These are phyloP conservation scores for Hordeum vulgare DNA, from an alignment of 176 grass and related monocot species.

Conservation along the genomic window DNA sequence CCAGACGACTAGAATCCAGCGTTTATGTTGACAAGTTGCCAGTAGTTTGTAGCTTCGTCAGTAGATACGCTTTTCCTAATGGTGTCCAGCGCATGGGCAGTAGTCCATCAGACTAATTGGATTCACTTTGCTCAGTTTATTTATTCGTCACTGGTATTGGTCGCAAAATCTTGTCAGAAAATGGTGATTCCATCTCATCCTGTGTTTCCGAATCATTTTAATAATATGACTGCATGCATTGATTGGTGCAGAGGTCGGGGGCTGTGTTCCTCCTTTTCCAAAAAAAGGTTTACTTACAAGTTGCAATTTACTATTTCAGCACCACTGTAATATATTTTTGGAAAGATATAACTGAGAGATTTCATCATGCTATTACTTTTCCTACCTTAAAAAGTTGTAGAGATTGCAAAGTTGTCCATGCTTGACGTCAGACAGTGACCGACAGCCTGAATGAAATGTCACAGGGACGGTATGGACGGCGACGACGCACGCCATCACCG, in stretches of 20 bases:
- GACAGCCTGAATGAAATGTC: neutral
- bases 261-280: too few species aligned
- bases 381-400: neutral
- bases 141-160: neutral
- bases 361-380: neutral
- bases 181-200: neutral
- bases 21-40: neutral
- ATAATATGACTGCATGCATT: too few species aligned
- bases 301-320: neutral
- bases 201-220: too few species aligned
- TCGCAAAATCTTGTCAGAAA: neutral
- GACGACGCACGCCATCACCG: conserved; percentile 84
- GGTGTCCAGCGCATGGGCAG: conserved; percentile 34
- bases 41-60: neutral
- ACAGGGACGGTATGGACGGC: conserved; percentile 90
- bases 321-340: neutral
- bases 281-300: neutral
- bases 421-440: neutral
- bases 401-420: neutral
- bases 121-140: conserved; percentile 2
- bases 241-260: too few species aligned
- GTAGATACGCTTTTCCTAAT: conserved; percentile 33
- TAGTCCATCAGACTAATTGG: neutral
- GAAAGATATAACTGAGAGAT: neutral
- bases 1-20: neutral